phyloP scores from a whole-genome alignment of 441 rosid species.

The Omphalea diandra region DNA sequence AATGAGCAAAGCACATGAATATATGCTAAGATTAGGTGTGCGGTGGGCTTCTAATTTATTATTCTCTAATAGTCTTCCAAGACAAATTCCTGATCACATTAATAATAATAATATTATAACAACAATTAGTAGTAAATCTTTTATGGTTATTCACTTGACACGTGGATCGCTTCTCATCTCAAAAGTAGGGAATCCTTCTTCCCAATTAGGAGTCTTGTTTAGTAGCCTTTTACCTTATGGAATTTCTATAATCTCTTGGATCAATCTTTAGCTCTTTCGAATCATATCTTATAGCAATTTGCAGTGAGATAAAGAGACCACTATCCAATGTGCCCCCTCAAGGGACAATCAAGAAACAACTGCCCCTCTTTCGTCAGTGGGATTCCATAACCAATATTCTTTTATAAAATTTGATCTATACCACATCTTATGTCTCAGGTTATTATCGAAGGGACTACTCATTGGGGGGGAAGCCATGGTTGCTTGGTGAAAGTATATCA shows the following conservation, averaged over 20 bases:
- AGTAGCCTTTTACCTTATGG: slow-evolving; percentile 2
- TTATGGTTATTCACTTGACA: not conserved
- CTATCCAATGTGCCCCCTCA: not conserved
- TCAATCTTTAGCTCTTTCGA: not conserved
- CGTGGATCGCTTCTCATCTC: not conserved
- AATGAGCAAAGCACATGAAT: not conserved
- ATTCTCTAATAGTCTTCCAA: no score
- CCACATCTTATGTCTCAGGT: no score
- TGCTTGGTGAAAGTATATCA: no score
- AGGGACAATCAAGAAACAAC: not conserved
- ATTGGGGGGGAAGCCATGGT: no score
- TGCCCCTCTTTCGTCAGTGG: not conserved
- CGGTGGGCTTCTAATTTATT: no score
- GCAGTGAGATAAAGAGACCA: not conserved
- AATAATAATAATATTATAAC: no score
- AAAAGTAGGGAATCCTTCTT: not conserved
- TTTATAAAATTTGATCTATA: no score
- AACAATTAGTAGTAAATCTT: no score
- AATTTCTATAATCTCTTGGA: not conserved
- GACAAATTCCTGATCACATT: no score
- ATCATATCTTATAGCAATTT: not conserved
- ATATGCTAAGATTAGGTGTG: not conserved
- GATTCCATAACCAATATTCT: not conserved
- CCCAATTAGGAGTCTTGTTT: not conserved
- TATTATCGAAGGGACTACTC: no score